Evolutionary conservation across 73 alveolate species (phyloP).

Genomic region (Paramecium tetraurelia): DNA sequence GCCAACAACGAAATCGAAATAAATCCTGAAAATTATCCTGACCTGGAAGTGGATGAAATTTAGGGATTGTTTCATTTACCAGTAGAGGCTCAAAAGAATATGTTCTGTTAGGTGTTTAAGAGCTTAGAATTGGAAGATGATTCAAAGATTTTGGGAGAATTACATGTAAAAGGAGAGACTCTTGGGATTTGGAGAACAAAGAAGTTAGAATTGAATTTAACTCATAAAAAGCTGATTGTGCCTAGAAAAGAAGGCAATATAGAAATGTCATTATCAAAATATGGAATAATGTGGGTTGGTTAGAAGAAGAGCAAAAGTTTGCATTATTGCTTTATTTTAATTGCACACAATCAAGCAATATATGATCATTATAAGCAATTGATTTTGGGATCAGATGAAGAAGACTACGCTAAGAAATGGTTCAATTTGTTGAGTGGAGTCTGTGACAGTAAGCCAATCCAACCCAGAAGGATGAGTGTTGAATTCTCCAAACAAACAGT

Average conservation of each 20-base stretch:
- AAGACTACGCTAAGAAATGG: constrained; percentile 5
- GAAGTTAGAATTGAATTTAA: constrained; percentile 21
- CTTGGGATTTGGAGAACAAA: not conserved
- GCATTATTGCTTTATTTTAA: not conserved
- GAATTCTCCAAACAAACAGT: not conserved
- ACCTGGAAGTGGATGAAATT: constrained; percentile 8
- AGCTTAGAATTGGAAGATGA: not conserved
- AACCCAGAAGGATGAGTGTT: not conserved
- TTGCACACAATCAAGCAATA: not conserved
- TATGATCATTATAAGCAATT: constrained; percentile 27
- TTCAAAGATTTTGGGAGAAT: not conserved
- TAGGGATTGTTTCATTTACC: not conserved
- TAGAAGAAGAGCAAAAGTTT: not conserved
- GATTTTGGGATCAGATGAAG: constrained; percentile 18
- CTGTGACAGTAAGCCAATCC: not conserved
- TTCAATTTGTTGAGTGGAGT: not conserved
- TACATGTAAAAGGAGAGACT: constrained; percentile 9
- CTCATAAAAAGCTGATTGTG: not conserved
- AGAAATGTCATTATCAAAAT: not conserved
- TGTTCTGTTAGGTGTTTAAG: not conserved
- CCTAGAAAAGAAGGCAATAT: not conserved
- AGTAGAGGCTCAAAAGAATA: not conserved
- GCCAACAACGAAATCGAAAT: not conserved
- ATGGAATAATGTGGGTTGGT: not conserved
- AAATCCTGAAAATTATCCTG: not conserved